Percentiles rank a stretch among this genome's conserved stretches.
These are phyloP conservation scores for Ajuga chamaepitys DNA, from an alignment of 257 asterid genomes.

Conservation along the genomic window DNA sequence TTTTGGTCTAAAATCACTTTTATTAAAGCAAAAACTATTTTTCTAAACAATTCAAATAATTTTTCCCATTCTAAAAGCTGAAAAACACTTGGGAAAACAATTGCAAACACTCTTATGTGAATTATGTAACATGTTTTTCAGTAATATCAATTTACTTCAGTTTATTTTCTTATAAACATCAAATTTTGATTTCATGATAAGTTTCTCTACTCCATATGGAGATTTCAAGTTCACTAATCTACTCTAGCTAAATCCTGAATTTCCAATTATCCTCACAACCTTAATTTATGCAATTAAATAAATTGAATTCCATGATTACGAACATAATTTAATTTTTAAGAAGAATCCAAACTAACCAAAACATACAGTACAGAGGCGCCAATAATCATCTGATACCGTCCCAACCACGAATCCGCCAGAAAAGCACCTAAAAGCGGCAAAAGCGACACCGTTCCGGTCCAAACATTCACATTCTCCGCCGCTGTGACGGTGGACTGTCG, in stretches of 20 bases:
- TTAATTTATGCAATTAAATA: neutral
- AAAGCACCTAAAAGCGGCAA: slow-evolving; percentile 51
- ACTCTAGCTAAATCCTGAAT: neutral
- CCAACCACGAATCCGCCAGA: slow-evolving; percentile 43
- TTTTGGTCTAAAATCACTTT: too few species aligned
- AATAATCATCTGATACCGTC: slow-evolving; percentile 44
- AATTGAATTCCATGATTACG: neutral
- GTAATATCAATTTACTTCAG: too few species aligned
- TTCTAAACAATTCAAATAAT: neutral
- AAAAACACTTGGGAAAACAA: too few species aligned
- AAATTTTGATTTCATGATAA: too few species aligned
- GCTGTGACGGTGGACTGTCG: slow-evolving; percentile 52
- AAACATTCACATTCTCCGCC: slow-evolving; percentile 40
- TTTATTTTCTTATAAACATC: too few species aligned
- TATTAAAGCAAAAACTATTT: neutral
- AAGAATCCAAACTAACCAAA: slow-evolving; percentile 47
- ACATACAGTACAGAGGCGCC: slow-evolving; percentile 33
- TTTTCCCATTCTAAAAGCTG: neutral
- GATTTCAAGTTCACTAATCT: neutral
- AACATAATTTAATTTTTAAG: neutral
- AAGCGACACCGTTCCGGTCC: slow-evolving; percentile 45
- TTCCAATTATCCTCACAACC: neutral
- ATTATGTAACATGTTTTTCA: too few species aligned
- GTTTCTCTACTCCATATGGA: neutral
- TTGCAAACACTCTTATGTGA: too few species aligned